phyloP scores from a whole-genome alignment of 805 yeast species.

The Lipomyces orientalis region DNA sequence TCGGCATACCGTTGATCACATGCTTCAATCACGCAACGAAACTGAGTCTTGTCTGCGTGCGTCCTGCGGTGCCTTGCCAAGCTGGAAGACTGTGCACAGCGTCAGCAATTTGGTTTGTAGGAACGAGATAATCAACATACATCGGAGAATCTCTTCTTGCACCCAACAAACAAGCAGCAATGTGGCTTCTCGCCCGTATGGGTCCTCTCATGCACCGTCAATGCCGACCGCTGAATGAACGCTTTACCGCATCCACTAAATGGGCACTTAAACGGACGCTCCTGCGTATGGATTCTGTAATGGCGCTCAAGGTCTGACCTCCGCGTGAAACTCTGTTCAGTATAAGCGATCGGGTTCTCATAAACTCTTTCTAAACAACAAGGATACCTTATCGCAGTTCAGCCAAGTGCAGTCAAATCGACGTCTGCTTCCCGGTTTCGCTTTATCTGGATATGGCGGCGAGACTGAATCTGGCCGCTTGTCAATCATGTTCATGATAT shows the following conservation, averaged over 20 bases:
- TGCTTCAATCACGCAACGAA: slow-evolving; percentile 9
- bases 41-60: slow-evolving; percentile 50
- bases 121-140: slow-evolving; percentile 9
- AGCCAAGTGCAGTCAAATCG: slow-evolving; percentile 30
- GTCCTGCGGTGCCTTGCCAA: slow-evolving; percentile 80
- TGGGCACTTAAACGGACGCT: slow-evolving; percentile 80
- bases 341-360: not conserved
- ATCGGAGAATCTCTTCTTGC: slow-evolving; percentile 77
- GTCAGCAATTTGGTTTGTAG: not conserved
- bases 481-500: slow-evolving; percentile 13
- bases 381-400: slow-evolving; percentile 19
- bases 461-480: not conserved
- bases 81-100: slow-evolving; percentile 43
- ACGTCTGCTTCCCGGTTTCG: slow-evolving; percentile 3
- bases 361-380: not conserved
- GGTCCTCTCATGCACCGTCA: slow-evolving; percentile 80
- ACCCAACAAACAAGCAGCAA: slow-evolving; percentile 78
- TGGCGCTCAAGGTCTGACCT: slow-evolving; percentile 84
- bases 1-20: slow-evolving; percentile 8
- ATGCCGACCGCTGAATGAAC: slow-evolving; percentile 80
- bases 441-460: not conserved
- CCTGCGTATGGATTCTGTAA: slow-evolving; percentile 62
- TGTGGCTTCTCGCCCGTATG: slow-evolving; percentile 95
- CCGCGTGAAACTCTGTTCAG: slow-evolving; percentile 58
- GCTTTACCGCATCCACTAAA: slow-evolving; percentile 73